Base-by-base conservation (phyloP, 441 rosid genomes). In the Pelargonium myrrhifolium region DNA sequence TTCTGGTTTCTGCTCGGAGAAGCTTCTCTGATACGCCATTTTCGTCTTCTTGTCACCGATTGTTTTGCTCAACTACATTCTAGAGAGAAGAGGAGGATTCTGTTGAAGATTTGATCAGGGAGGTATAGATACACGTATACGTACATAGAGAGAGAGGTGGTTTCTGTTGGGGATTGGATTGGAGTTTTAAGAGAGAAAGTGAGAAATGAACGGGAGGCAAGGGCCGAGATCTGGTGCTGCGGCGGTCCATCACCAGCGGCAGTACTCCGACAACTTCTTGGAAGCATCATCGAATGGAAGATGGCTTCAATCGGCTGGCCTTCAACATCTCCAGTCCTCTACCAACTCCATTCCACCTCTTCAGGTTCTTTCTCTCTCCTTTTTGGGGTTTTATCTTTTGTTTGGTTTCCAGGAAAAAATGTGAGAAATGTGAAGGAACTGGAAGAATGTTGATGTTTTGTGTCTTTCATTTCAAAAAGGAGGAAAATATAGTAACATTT, bases 271-370 rank as follows among this genome's bases (percentile, higher is more conserved):
- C 73, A 79, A 84, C 79, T 85, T 84, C 67, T 60, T 87, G 68
- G 97, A 93, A 18, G 72, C 79, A 74, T 80, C 91, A 4, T 84
- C 97, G 24, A 93, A 86, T 76, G 92, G 89, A 56, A 74, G 94
- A 73, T 94, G 97, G 99, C 92, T 94, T 66, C 97, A 89, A 73
- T 91, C 99, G 3, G 84, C 88, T 40, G 99, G 99, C 24, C 88
- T 93, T 40, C 99, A 88, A 76, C 93, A 93, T 65, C 87, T 91
- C 8, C 93, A 88, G 51, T 75, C 87, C 69, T 78, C 89, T 47
- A 63, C 74, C 62, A 84, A 81, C 68, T 81, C 85, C 39, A 71
- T 85, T 60, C 93, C 83, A 72, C 74, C 78, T 45, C 89, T 84
- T 58, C 94, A 86, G 90, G 90, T 86, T 59, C 5, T 37, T 21